phyloP scores from a whole-genome alignment of 371 early-diverging fungal species.

The Zychaea mexicana region DNA sequence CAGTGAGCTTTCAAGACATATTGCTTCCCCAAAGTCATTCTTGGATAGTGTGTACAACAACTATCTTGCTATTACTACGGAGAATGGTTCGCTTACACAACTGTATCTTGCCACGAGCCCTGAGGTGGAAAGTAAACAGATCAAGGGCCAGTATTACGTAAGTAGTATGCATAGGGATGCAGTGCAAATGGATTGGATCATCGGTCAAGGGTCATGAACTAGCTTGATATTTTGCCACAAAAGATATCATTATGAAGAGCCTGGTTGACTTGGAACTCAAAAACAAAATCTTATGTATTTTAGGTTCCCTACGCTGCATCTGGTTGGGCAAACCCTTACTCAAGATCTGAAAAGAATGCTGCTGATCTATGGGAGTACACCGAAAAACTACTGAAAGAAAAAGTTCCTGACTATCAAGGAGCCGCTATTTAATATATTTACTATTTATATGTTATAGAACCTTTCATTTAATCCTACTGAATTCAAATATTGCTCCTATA shows the following conservation, averaged over 20 bases:
- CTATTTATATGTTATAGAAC: too few relatives aligned
- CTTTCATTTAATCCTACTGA: neutral
- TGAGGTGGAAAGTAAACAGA: slow-evolving; percentile 54
- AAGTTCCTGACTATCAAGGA: slow-evolving; percentile 35
- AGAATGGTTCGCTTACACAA: slow-evolving; percentile 63
- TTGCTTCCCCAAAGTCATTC: neutral
- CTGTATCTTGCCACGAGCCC: slow-evolving; percentile 69
- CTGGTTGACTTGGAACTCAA: neutral
- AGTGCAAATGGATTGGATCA: too few relatives aligned
- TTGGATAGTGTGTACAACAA: neutral
- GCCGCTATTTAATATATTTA: neutral
- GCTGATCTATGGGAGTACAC: slow-evolving; percentile 38
- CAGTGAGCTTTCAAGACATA: slow-evolving; percentile 39
- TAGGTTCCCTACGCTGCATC: slow-evolving; percentile 23
- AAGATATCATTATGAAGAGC: too few relatives aligned
- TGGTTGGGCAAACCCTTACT: slow-evolving; percentile 10
- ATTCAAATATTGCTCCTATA: too few relatives aligned
- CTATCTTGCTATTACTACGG: slow-evolving; percentile 22
- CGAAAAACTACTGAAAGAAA: slow-evolving; percentile 39
- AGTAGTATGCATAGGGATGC: neutral
- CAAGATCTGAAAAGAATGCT: slow-evolving; percentile 23
- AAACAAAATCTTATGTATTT: neutral
- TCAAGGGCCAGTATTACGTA: slow-evolving; percentile 57
- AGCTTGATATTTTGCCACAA: too few relatives aligned
- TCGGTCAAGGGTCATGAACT: too few relatives aligned